Conservation (phyloP, 768 basidiomycete genomes). For the Naematelia encephala region DNA sequence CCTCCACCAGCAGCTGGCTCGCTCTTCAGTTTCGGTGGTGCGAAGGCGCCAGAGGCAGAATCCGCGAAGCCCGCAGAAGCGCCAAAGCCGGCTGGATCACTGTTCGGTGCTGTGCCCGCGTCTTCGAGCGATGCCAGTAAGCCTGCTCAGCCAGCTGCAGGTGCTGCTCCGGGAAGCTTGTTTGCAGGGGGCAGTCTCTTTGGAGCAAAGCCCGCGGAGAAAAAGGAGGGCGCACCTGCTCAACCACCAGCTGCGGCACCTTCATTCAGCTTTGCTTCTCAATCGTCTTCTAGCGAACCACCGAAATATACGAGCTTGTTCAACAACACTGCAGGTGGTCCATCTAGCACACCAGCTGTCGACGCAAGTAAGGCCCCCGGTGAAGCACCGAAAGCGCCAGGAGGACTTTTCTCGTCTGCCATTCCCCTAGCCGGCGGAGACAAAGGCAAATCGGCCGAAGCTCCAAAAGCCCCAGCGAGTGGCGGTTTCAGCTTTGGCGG, state of each 20-base stretch:
- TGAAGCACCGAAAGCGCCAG: not conserved
- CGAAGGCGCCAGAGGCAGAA: constrained; percentile 5
- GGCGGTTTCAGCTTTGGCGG: constrained; percentile 20
- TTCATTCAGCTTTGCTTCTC: constrained; percentile 10
- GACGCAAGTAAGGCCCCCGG: not conserved
- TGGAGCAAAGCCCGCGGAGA: constrained; percentile 25
- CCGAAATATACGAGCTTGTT: constrained; percentile 10
- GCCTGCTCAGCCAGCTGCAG: constrained; percentile 22
- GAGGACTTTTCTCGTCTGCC: constrained; percentile 2
- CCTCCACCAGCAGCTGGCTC: constrained; percentile 15
- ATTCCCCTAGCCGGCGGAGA: not conserved
- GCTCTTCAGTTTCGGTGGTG: constrained; percentile 16
- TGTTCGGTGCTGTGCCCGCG: constrained; percentile 19
- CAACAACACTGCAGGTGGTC: not conserved
- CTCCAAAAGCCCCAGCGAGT: constrained; percentile 11
- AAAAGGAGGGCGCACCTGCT: constrained; percentile 10
- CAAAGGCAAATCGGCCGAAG: constrained; percentile 2
- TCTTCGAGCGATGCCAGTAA: constrained; percentile 15
- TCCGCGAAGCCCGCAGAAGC: constrained; percentile 25
- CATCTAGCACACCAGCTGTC: not conserved
- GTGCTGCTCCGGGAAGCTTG: constrained; percentile 4
- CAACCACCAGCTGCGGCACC: constrained; percentile 12
- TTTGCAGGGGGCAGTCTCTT: constrained; percentile 15
- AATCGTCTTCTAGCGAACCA: not conserved
- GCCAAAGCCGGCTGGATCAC: constrained; percentile 8